These are phyloP conservation scores for Xylariales sp. DNA, from an alignment of 2,329 filamentous ascomycete genomes.

Conservation along the genomic window DNA sequence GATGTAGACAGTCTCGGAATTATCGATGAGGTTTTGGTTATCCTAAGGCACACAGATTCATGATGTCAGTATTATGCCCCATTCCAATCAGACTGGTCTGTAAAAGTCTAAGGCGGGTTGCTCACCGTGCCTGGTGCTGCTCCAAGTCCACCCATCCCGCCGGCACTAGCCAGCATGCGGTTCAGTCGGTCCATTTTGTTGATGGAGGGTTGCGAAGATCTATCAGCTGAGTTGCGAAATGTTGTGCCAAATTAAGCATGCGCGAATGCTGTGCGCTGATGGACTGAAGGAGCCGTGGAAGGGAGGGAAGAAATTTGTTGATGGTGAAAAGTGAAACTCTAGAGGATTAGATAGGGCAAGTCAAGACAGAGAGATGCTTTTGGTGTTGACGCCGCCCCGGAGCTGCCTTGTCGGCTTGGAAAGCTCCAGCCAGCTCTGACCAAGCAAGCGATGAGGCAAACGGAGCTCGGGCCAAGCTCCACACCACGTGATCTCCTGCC, in stretches of 20 bases:
- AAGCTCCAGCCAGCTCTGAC: constrained; percentile 7
- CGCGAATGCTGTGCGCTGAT: too few relatives aligned
- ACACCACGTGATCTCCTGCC: neutral
- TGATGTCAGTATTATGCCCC: too few relatives aligned
- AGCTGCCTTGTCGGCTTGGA: constrained; percentile 6
- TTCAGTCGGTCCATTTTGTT: constrained; percentile 85
- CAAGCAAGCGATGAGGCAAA: too few relatives aligned
- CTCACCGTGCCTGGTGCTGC: constrained; percentile 58
- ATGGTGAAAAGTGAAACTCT: neutral
- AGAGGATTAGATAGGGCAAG: neutral
- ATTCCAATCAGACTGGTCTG: too few relatives aligned
- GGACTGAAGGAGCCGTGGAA: too few relatives aligned
- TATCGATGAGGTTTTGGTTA: constrained; percentile 88
- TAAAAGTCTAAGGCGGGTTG: constrained; percentile 10
- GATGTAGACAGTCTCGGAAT: constrained; percentile 99
- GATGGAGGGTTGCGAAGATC: too few relatives aligned
- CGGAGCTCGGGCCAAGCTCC: neutral
- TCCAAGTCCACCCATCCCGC: constrained; percentile 63
- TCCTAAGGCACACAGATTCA: constrained; percentile 51
- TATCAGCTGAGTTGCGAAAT: neutral
- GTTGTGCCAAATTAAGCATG: too few relatives aligned
- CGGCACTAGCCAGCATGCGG: constrained; percentile 72
- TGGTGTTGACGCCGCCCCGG: constrained; percentile 7
- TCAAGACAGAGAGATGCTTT: neutral
- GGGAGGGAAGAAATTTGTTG: too few relatives aligned